These are phyloP conservation scores for Chloranthus sessilifolius DNA, from an alignment of 164 flowering plant species.

Conservation along the genomic window DNA sequence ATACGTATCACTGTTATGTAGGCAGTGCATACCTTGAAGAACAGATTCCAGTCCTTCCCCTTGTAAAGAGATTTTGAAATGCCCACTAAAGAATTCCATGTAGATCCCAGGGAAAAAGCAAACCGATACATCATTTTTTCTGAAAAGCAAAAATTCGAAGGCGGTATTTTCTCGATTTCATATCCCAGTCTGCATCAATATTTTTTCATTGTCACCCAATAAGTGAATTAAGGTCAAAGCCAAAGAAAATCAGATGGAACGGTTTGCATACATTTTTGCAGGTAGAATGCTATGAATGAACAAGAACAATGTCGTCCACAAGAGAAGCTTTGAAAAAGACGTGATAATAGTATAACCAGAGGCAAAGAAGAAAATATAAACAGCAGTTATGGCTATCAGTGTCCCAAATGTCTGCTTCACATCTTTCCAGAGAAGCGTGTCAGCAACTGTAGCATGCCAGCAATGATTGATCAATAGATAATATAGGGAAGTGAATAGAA, in stretches of 20 bases:
- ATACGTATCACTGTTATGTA: no score
- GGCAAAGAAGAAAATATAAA: conserved; percentile 65
- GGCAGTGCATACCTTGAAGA: conserved; percentile 51
- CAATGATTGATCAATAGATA: neutral
- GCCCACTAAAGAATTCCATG: conserved; percentile 57
- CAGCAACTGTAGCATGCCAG: conserved; percentile 67
- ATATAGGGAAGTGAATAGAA: neutral
- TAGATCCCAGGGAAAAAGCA: conserved; percentile 45
- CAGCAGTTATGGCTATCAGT: conserved; percentile 41
- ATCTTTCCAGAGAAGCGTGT: conserved; percentile 87
- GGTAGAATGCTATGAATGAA: conserved; percentile 79
- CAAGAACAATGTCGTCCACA: conserved; percentile 48
- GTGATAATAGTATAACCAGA: conserved; percentile 62
- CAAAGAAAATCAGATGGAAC: neutral
- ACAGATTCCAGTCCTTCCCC: conserved; percentile 69
- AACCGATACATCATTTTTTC: conserved; percentile 42
- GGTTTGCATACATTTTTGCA: conserved; percentile 49
- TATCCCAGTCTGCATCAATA: conserved; percentile 63
- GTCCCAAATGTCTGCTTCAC: conserved; percentile 51
- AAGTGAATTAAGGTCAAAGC: neutral
- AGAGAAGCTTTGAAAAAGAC: conserved; percentile 61
- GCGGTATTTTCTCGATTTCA: conserved; percentile 61
- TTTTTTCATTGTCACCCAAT: conserved; percentile 2
- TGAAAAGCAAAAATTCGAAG: conserved; percentile 57
- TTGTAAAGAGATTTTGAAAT: conserved; percentile 56